Conservation (phyloP, 306 rosid genomes). For the Myrica gale region DNA sequence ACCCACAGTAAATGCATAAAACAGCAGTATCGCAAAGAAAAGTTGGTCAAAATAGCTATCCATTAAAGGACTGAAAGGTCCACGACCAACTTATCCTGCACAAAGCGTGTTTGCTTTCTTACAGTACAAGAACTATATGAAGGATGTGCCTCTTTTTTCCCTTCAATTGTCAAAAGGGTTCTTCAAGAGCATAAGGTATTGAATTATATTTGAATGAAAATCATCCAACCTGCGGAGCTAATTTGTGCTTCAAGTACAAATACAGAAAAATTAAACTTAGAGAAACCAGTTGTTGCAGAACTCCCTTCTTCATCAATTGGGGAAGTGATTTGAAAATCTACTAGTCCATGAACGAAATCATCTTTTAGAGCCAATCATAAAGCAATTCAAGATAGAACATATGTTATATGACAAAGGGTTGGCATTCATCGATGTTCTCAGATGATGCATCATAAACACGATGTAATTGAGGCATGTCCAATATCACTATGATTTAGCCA, state of each 20-base stretch:
- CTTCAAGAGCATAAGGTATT: not conserved
- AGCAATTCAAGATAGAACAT: too few relatives aligned
- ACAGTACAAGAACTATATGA: not conserved
- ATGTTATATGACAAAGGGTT: too few relatives aligned
- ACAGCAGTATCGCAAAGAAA: not conserved
- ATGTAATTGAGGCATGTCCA: too few relatives aligned
- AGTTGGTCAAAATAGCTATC: not conserved
- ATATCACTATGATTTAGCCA: too few relatives aligned
- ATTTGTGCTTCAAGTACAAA: conserved; percentile 1
- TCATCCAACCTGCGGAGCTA: not conserved
- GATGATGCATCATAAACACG: too few relatives aligned
- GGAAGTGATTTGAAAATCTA: not conserved
- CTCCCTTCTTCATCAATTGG: conserved; percentile 11
- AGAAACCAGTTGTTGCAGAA: conserved; percentile 22
- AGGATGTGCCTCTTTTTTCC: not conserved
- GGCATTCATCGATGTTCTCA: too few relatives aligned
- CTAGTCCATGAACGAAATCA: too few relatives aligned
- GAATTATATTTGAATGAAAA: not conserved
- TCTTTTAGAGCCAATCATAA: too few relatives aligned
- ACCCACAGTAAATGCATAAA: not conserved
- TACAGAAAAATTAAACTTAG: conserved; percentile 1
- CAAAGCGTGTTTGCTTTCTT: not conserved
- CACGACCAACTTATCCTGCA: not conserved
- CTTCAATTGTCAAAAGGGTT: not conserved
- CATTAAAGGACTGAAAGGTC: not conserved